Base-by-base conservation (phyloP, 1,139 yeast genomes). In the Starmera stellimalicola region DNA sequence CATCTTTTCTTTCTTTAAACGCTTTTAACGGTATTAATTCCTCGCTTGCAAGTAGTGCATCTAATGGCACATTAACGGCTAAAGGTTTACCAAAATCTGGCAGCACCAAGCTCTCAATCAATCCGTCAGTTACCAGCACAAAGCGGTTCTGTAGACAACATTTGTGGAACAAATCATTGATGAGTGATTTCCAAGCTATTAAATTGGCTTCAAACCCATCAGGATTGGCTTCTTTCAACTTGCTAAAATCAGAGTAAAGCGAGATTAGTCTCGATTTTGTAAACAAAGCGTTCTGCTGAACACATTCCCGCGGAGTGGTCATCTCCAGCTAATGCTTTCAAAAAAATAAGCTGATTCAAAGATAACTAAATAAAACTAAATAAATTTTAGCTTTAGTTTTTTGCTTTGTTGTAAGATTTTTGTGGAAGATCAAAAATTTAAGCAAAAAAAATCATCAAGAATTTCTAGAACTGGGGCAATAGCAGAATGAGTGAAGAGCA, bases 171-270 rank as follows among this genome's bases (percentile, higher is more conserved):
- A 56, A 32, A 26, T 51, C 45, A 1, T 42, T 38, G 6, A 67
- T 34, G 11, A 68, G 42, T 9, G 54, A 52, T 29, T 52, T 58
- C 91, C 91, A 80, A 1, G 81, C 76, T 5, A 56, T 54, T 15
- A 79, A 46, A 47, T 80, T 80, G 11, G 88, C 88, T 30, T 65
- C 71, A 41, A 64, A 79, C 0, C 91, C 91, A 35, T 79, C 88
- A 1, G 73, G 73, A 50, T 80, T 80, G 24, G 68, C 49, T 16
- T 68, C 69, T 42, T 64, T 60, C 31, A 73, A 58, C 14, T 59
- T 61, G 23, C 61, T 54, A 50, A 77, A 79, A 51, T 79, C 73
- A 4, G 78, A 72, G 47, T 76, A 80, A 7, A 80, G 61, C 1
- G 87, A 79, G 15, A 60, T 62, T 24, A 78, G 53, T 31, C 91